A percentile compares a stretch with the other conserved stretches of the same genome.
phyloP scores from a whole-genome alignment of 345 rosid species.

The Dipteronia sinensis region DNA sequence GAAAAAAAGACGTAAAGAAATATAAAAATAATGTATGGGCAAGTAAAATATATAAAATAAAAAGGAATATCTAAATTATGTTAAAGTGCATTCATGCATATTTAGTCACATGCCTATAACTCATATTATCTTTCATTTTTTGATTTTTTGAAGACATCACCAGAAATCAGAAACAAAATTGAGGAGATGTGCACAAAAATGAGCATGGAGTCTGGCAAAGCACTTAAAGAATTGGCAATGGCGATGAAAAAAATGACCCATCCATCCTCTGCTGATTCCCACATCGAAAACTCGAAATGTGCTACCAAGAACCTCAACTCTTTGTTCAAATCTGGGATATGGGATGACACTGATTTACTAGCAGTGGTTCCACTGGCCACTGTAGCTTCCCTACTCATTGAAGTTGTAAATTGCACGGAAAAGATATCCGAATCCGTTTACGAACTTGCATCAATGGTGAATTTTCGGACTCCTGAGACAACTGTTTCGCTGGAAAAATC shows the following conservation, averaged over 20 bases:
- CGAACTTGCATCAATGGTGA: constrained; percentile 57
- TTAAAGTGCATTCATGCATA: not conserved
- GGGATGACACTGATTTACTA: constrained; percentile 45
- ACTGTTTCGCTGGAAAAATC: constrained; percentile 31
- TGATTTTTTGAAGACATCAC: constrained; percentile 42
- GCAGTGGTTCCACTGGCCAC: constrained; percentile 46
- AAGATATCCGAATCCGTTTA: constrained; percentile 51
- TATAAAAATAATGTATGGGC: too few species aligned
- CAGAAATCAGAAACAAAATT: constrained; percentile 34
- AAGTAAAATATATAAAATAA: too few species aligned
- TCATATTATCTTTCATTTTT: not conserved
- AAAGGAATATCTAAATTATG: too few species aligned
- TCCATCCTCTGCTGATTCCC: constrained; percentile 40
- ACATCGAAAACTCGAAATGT: constrained; percentile 43
- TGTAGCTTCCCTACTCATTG: constrained; percentile 54
- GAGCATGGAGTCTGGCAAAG: constrained; percentile 54
- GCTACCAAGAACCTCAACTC: constrained; percentile 42
- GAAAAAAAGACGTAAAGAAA: too few species aligned
- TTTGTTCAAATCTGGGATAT: constrained; percentile 44
- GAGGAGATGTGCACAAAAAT: constrained; percentile 46
- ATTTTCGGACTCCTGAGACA: constrained; percentile 37
- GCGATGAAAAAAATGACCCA: constrained; percentile 49
- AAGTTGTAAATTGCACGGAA: constrained; percentile 50
- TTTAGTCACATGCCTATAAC: not conserved
- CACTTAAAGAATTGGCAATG: constrained; percentile 54